These are phyloP conservation scores for Mycena polygramma DNA, from an alignment of 768 basidiomycete genomes.

Conservation along the genomic window DNA sequence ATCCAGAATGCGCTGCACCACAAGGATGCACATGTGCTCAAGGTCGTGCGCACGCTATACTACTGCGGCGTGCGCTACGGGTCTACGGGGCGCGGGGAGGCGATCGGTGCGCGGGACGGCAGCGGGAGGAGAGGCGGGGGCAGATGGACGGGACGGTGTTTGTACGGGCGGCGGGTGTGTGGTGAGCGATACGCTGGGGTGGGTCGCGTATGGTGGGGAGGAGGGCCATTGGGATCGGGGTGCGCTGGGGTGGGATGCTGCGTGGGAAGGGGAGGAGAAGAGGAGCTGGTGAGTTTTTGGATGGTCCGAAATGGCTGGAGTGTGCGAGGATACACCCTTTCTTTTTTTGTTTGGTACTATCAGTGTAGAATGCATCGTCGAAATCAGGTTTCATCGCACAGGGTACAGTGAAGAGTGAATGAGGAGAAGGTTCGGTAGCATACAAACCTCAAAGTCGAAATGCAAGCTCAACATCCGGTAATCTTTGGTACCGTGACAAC, in stretches of 20 bases:
- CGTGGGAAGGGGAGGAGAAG: constrained; percentile 53
- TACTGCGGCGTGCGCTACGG: constrained; percentile 53
- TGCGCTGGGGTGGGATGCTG: constrained; percentile 61
- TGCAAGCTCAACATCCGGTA: no score
- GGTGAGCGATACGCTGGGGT: constrained; percentile 56
- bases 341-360: no score
- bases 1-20: constrained; percentile 50
- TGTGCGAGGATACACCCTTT: no score
- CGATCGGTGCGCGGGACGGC: constrained; percentile 48
- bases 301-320: no score
- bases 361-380: no score
- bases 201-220: constrained; percentile 56
- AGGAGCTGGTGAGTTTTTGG: no score
- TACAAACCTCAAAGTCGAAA: no score
- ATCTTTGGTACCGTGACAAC: no score
- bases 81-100: constrained; percentile 39
- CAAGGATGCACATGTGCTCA: constrained; percentile 56
- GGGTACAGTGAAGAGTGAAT: no score
- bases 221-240: constrained; percentile 56
- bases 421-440: no score
- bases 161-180: constrained; percentile 59
- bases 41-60: constrained; percentile 51
- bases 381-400: no score
- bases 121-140: constrained; percentile 48
- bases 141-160: constrained; percentile 60